Evolutionary conservation across 768 basidiomycete genomes (phyloP), one percentile per base, ranked within the genome.

Genomic region (Rhodotorula graminis): DNA sequence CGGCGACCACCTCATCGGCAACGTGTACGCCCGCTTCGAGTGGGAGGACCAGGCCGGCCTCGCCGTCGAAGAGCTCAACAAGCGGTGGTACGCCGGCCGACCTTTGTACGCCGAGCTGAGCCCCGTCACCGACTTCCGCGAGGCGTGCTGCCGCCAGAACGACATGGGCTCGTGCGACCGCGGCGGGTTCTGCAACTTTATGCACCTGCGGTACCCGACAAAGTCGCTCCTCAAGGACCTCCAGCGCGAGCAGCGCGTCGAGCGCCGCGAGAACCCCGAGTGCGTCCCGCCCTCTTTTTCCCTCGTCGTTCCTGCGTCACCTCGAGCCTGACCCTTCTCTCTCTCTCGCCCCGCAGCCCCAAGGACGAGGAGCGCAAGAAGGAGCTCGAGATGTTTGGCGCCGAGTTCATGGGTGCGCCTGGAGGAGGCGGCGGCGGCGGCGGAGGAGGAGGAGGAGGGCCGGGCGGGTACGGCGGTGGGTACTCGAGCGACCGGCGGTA

Each of bases 121-220:
- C 3, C 96, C 96, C 21, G 96, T 99, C 27, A 98, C 94, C 42
- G 96, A 99, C 82, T 99, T 99, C 81, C 89, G 94, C 62, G 96
- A 99, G 83, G 94, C 94, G 0, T 99, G 96, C 80, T 99, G 96
- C 81, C 87, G 96, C 60, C 96, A 99, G 82, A 98, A 99, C 78
- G 96, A 99, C 81, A 90, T 97, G 77, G 96, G 96, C 40, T 92
- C 95, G 82, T 99, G 96, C 82, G 95, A 95, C 78, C 89, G 96
- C 56, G 96, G 95, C 44, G 93, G 93, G 5, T 97, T 96, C 83
- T 98, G 95, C 82, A 98, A 99, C 82, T 99, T 99, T 18, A 80
- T 96, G 23, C 76, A 78, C 63, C 69, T 77, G 46, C 65, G 71
- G 12, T 68, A 74, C 47, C 77, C 77, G 33, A 57, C 69, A 21